Conservation (phyloP, 495 filamentous ascomycete genomes). For the Neurospora sp. region DNA sequence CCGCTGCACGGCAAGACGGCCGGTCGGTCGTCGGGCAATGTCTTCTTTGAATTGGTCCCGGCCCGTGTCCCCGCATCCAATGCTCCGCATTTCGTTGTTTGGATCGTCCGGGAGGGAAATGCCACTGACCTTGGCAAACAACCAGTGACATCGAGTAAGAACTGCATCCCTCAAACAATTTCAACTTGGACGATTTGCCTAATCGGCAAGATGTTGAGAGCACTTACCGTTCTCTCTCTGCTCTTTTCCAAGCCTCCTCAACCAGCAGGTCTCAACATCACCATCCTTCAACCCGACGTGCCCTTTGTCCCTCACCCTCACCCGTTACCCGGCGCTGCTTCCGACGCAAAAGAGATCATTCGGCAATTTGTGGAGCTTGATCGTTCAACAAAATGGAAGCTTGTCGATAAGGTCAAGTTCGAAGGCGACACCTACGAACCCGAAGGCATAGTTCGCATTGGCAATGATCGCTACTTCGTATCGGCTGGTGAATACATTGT, state of each 20-base stretch:
- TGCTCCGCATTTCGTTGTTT: background rate
- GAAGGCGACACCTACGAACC: constrained; percentile 30
- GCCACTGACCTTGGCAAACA: background rate
- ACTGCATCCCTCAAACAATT: background rate
- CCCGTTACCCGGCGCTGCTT: constrained; percentile 19
- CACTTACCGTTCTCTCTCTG: background rate
- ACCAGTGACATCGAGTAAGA: background rate
- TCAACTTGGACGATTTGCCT: background rate
- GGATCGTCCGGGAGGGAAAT: background rate
- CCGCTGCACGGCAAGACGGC: background rate
- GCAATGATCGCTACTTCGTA: constrained; percentile 24
- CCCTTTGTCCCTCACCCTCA: constrained; percentile 12
- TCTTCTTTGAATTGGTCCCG: background rate
- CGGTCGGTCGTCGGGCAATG: background rate
- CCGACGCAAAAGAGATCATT: constrained; percentile 22
- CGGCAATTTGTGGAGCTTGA: constrained; percentile 17
- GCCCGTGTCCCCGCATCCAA: background rate
- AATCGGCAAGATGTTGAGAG: background rate
- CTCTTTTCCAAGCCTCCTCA: background rate
- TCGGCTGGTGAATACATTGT: constrained; percentile 21
- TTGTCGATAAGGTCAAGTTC: constrained; percentile 24
- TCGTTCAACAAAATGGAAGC: constrained; percentile 22
- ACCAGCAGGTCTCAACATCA: constrained; percentile 6
- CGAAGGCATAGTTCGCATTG: constrained; percentile 26
- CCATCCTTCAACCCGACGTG: constrained; percentile 1